Base-by-base conservation (phyloP, 495 filamentous ascomycete species). In the Bacidia gigantensis region DNA sequence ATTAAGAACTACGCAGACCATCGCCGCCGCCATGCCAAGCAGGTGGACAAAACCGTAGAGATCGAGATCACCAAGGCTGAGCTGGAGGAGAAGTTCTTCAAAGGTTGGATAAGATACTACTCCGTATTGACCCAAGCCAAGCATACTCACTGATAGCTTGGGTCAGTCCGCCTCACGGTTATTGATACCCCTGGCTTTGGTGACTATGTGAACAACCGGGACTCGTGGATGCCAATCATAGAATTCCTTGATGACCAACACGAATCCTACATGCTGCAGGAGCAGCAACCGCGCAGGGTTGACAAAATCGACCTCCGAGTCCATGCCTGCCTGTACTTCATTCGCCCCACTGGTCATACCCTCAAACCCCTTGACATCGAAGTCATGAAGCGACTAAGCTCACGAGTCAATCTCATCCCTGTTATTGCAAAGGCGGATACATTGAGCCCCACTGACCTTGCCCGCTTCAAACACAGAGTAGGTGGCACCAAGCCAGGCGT, bases 1-100 rank as follows among this genome's bases (percentile, higher is more conserved):
- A 98, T 98, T 78, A 98, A 98, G 77, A 98, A 97, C 79, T 98
- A 98, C 67, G 90, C 92, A 73, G 92, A 98, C 67, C 92, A 98
- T 78, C 89, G 92, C 74, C 84, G 87, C 68, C 86, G 92, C 60
- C 92, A 98, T 71, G 86, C 89, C 71, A 98, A 98, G 80, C 92
- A 98, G 72, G 77, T 95, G 51, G 92, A 98, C 76, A 96, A 96
- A 73, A 98, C 92, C 10, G 92, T 98, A 51, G 92, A 98, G 75
- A 98, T 98, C 63, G 92, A 97, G 68, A 98, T 98, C 65, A 98
- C 92, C 66, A 98, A 98, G 78, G 92, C 92, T 47, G 92, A 98
- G 74, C 72, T 98, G 54, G 92, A 98, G 73, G 92, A 98, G 81
- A 98, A 98, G 77, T 98, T 98, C 77, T 98, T 98, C 82, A 98